Evolutionary conservation across 2,329 filamentous ascomycete genomes (phyloP), one percentile per base, ranked within the genome.

Genomic region (Scedosporium apiospermum): DNA sequence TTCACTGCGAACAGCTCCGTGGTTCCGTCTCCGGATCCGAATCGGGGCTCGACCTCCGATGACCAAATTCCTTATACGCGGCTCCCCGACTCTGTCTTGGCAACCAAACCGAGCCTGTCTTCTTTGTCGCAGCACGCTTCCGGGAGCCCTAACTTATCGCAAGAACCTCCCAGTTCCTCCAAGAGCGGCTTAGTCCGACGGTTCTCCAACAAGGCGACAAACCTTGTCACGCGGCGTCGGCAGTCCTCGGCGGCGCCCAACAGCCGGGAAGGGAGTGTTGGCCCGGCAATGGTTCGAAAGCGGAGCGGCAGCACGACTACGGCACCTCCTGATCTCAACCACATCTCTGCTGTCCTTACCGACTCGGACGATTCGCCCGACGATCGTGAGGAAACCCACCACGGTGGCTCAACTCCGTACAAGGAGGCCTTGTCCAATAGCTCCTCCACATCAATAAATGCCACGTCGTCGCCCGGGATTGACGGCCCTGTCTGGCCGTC

Each of bases 301-400:
- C 87, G 93, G 67, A 97, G 93, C 73, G 92, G 96, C 73, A 96
- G 93, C 77, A 95, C 90, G 74, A 90, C 85, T 66, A 88, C 88
- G 6, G 80, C 82, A 6, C 83, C 85, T 9, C 76, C 81, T 42
- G 80, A 81, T 63, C 77, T 73, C 34, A 69, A 69, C 38, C 73
- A 76, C 65, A 64, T 74, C 18, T 68, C 67, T 41, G 53, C 38
- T 14, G 68, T 78, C 49, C 73, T 76, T 61, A 78, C 77, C 10
- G 82, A 84, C 65, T 84, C 82, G 21, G 85, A 88, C 66, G 82
- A 83, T 41, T 85, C 87, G 27, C 73, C 80, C 26, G 79, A 82
- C 51, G 80, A 82, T 60, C 73, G 75, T 62, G 79, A 81, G 38
- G 81, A 84, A 53, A 58, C 70, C 51, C 72, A 77, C 23, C 79